Base-by-base conservation (phyloP, 2,329 filamentous ascomycete species). In the Botrytis byssoidea region DNA sequence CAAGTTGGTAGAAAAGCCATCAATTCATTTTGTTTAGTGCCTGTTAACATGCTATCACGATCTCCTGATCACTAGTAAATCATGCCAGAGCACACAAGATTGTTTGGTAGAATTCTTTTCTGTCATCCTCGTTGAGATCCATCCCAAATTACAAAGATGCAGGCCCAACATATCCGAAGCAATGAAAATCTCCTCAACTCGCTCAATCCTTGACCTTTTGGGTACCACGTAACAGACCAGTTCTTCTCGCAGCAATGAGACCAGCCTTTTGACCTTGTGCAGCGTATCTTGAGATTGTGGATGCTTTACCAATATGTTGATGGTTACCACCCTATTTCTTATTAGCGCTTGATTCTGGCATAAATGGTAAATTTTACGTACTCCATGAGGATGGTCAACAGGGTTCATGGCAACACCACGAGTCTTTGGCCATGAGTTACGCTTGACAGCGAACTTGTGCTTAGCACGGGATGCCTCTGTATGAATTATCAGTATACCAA, bases 341-440 rank as follows among this genome's bases (percentile, higher is more conserved):
- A 85, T 89, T 83, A 89, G 86, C 77, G 75, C 48, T 74, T 59
- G 69, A 32, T 69, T 32, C 18, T 66, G n/a, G n/a, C 10, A 46
- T 60, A 22, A 55, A 20, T 44, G 9, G 25, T 10, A 72, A 55
- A 44, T 44, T 46, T 42, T 64, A 76, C 80, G 63, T 81, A 81
- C 93, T 93, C 93, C 93, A 92, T 96, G 93, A 86, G 93, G 93
- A 91, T 99, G 96, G 88, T 99, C 96, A 83, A 99, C 96, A 83
- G 96, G 96, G 90, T 99, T 99, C 96, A 99, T 99, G 87, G 96
- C 96, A 92, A 99, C 96, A 98, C 96, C 96, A 96, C 96, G 95
- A 90, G 96, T 99, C 93, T 97, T 98, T 88, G 96, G 96, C 96
- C 96, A 99, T 85, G 91, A 95, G 94, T 99, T 98, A 85, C 96